A percentile compares a stretch with the other conserved stretches of the same genome.
Conservation (phyloP, 768 basidiomycete genomes). For the Podaxis rugospora region DNA sequence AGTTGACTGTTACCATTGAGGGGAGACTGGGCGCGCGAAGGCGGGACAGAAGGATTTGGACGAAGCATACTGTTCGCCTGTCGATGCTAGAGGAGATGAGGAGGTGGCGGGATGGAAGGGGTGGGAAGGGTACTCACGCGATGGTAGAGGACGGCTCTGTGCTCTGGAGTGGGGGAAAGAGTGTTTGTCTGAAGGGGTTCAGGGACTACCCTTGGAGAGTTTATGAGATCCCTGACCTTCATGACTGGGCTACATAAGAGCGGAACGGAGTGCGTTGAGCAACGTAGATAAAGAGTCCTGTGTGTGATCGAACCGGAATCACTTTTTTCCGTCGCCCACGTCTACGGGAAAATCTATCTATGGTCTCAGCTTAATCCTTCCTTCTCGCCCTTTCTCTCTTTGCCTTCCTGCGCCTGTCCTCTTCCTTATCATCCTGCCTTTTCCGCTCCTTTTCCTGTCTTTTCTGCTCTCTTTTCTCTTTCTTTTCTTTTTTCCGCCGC, state of each 20-base stretch:
- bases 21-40: constrained; percentile 13
- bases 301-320: constrained; percentile 9
- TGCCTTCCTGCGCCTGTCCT: background rate
- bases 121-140: background rate
- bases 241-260: constrained; percentile 7
- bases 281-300: background rate
- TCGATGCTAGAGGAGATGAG: background rate
- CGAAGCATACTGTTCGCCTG: constrained; percentile 6
- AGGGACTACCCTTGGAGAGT: background rate
- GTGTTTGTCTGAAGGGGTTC: background rate
- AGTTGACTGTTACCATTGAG: constrained; percentile 9
- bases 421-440: constrained; percentile 8
- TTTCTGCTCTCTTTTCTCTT: constrained; percentile 23
- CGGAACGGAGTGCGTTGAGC: background rate
- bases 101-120: too few species aligned
- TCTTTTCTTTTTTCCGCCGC: constrained; percentile 16
- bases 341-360: constrained; percentile 5
- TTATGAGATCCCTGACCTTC: constrained; percentile 12
- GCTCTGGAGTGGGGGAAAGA: constrained; percentile 7
- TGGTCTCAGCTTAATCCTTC: background rate
- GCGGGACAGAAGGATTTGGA: background rate
- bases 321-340: constrained; percentile 7
- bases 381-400: constrained; percentile 7
- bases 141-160: constrained; percentile 8
- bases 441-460: constrained; percentile 12